phyloP scores from a whole-genome alignment of 1,284 basidiomycete species.

The Cutaneotrichosporon spelunceum region DNA sequence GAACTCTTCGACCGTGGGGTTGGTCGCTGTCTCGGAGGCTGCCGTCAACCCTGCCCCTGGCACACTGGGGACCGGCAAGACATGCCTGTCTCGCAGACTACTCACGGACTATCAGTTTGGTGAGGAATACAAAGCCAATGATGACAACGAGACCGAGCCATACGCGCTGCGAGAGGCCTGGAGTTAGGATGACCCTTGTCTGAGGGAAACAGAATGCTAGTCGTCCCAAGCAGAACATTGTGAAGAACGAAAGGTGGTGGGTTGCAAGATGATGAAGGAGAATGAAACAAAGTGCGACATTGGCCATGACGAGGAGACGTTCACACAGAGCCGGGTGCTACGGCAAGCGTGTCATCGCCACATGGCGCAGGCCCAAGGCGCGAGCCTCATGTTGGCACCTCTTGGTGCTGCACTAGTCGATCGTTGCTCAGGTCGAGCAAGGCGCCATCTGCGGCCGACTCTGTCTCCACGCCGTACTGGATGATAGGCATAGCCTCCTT shows the following conservation, averaged over 20 bases:
- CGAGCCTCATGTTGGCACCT: too few relatives aligned
- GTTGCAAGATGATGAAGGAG: background rate
- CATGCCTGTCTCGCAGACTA: too few relatives aligned
- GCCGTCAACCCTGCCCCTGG: background rate
- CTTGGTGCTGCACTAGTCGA: too few relatives aligned
- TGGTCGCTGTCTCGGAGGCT: conserved; percentile 10
- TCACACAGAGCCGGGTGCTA: background rate
- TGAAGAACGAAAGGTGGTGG: background rate
- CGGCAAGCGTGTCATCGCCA: background rate
- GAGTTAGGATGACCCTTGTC: conserved; percentile 6
- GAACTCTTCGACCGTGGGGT: conserved; percentile 13
- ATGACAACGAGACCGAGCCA: conserved; percentile 38
- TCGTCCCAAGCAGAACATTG: background rate
- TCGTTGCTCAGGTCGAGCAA: too few relatives aligned
- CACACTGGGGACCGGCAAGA: too few relatives aligned
- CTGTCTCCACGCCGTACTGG: too few relatives aligned
- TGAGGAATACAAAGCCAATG: conserved; percentile 34
- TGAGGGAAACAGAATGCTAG: background rate
- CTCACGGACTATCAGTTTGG: conserved; percentile 41
- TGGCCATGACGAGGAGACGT: background rate
- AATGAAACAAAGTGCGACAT: background rate
- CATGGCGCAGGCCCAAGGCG: too few relatives aligned
- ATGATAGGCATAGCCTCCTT: too few relatives aligned
- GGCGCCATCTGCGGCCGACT: too few relatives aligned
- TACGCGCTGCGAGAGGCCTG: conserved; percentile 38